phyloP scores from a whole-genome alignment of 306 rosid genomes.

The Cyamopsis tetragonoloba region DNA sequence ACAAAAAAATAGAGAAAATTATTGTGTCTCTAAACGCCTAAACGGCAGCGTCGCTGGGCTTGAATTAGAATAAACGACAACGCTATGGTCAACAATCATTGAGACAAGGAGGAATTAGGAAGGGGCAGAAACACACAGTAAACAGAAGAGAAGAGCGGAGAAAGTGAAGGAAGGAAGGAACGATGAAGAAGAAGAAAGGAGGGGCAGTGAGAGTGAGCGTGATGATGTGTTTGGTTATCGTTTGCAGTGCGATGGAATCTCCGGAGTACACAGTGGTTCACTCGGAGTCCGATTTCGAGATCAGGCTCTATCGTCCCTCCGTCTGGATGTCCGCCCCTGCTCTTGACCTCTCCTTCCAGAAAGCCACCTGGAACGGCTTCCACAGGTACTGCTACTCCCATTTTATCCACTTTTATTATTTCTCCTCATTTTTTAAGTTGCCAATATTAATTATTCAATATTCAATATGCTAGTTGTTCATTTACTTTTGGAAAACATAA shows the following conservation, averaged over 20 bases:
- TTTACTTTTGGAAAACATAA: no score
- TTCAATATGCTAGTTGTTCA: no score
- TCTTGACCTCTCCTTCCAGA: slow-evolving; percentile 35
- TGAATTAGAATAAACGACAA: slow-evolving; percentile 14
- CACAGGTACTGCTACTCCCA: no score
- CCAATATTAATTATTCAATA: no score
- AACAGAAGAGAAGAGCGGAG: not conserved
- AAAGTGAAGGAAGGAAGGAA: not conserved
- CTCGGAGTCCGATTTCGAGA: slow-evolving; percentile 66
- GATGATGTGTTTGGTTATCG: not conserved
- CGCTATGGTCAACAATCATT: not conserved
- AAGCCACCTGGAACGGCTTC: slow-evolving; percentile 65
- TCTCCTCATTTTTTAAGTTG: no score
- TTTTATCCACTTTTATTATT: no score
- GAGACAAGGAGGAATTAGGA: no score
- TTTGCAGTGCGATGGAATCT: slow-evolving; percentile 44
- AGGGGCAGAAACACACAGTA: no score
- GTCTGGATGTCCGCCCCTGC: slow-evolving; percentile 65
- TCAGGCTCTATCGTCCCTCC: slow-evolving; percentile 53
- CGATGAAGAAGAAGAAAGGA: slow-evolving; percentile 29
- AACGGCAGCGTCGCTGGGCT: not conserved
- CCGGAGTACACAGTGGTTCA: slow-evolving; percentile 55
- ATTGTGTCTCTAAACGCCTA: no score
- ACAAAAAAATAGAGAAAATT: no score
- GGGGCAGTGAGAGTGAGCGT: not conserved